Base-by-base conservation (phyloP, 1,139 yeast genomes). In the Diutina sp. region DNA sequence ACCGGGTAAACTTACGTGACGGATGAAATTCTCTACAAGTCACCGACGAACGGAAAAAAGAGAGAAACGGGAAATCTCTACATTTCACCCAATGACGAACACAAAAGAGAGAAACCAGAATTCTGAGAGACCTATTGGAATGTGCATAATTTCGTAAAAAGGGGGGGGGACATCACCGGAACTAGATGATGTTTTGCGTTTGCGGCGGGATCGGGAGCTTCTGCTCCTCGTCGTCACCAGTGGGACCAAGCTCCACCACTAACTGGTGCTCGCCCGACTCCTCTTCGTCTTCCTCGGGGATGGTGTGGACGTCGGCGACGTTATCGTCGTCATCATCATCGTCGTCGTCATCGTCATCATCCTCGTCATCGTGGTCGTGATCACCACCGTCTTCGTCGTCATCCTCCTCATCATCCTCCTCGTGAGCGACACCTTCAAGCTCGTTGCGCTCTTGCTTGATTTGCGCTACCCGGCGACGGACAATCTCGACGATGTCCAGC, bases 401-500 rank as follows among this genome's bases (percentile, higher is more conserved):
- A 7, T 59, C 61, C 11, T 61, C 62, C 11, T 58, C 61, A 9
- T 58, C 66, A 25, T 59, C 62, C 12, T 59, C 62, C 11, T 56
- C 63, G 60, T 66, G 60, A 63, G 66, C 66, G 51, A 55, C 11
- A 25, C 41, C 25, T 38, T 53, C 25, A 5, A 56, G 58, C 4
- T 57, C 60, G 14, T 52, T 55, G 46, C 59, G 56, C 44, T 58
- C 69, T 4, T 69, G 69, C 59, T 71, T 72, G 56, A 77, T 67
- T 11, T 71, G 63, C 45, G 65, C 72, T 61, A 74, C 79, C 61
- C 75, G 76, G 58, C 82, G 78, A 56, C 89, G 83, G 57, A 90
- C 69, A 16, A 84, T 82, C 64, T 90, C 97, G 11, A 90, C 97
- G 57, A 91, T 81, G 61, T 90, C 97, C 60, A 84, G 80, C 97